phyloP scores from a whole-genome alignment of 768 basidiomycete genomes.

The Suillus americanus region DNA sequence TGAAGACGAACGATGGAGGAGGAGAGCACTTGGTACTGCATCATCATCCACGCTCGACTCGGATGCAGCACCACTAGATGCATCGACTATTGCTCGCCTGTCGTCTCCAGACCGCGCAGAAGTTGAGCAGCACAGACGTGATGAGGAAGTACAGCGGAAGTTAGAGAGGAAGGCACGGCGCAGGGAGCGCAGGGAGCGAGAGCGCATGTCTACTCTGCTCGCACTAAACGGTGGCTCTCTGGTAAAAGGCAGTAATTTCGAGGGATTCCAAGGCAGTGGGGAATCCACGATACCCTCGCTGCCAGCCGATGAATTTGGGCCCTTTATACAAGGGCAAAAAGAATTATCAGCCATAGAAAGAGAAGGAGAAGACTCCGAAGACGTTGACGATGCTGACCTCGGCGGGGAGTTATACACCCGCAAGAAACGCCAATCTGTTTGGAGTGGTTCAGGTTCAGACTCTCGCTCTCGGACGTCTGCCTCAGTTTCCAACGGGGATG shows the following conservation, averaged over 20 bases:
- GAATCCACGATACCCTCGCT: constrained; percentile 3
- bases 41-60: constrained; percentile 59
- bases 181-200: constrained; percentile 45
- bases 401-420: constrained; percentile 56
- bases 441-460: constrained; percentile 48
- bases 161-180: constrained; percentile 48
- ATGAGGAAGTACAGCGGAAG: constrained; percentile 42
- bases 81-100: constrained; percentile 52
- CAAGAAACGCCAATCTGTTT: constrained; percentile 29
- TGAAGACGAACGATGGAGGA: constrained; percentile 27
- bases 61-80: constrained; percentile 66
- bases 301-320: constrained; percentile 22
- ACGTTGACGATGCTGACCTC: constrained; percentile 57
- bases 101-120: constrained; percentile 41
- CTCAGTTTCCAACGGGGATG: constrained; percentile 36
- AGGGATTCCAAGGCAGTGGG: constrained; percentile 65
- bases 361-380: constrained; percentile 22
- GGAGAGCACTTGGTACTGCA: constrained; percentile 21
- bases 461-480: constrained; percentile 63
- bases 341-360: constrained; percentile 1
- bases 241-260: constrained; percentile 45
- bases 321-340: constrained; percentile 23
- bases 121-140: constrained; percentile 31
- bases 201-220: constrained; percentile 31
- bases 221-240: constrained; percentile 32